These are phyloP conservation scores for Colletotrichum australisinense DNA, from an alignment of 2,329 filamentous ascomycete species.

Conservation along the genomic window DNA sequence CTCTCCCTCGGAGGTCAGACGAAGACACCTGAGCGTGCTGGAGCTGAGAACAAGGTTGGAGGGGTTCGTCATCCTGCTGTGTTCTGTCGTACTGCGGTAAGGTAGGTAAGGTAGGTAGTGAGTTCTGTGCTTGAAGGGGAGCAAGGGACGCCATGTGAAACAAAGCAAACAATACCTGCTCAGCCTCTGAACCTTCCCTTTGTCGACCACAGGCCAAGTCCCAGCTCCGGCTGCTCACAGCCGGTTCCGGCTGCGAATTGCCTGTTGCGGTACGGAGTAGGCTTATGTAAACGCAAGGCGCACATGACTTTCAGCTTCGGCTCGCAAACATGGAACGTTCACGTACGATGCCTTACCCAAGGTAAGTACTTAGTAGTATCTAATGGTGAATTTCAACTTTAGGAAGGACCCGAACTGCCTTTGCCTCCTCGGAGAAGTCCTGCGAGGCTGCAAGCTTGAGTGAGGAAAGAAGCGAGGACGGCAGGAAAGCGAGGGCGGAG, in stretches of 20 bases:
- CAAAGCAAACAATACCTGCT: not conserved
- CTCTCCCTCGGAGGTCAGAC: not conserved
- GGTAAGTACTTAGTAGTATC: too few species aligned
- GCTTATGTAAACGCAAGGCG: not conserved
- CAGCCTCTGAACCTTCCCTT: too few species aligned
- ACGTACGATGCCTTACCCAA: too few species aligned
- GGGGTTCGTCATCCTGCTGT: not conserved
- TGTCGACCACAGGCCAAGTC: not conserved
- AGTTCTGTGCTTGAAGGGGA: not conserved
- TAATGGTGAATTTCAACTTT: too few species aligned
- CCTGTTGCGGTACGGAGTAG: not conserved
- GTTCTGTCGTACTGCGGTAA: not conserved
- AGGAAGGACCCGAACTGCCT: not conserved
- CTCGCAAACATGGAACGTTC: too few species aligned
- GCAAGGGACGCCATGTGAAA: conserved; percentile 15
- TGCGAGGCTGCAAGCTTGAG: not conserved
- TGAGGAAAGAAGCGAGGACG: not conserved
- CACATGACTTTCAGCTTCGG: not conserved
- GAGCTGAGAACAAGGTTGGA: not conserved
- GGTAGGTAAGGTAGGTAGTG: not conserved
- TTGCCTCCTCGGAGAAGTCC: not conserved
- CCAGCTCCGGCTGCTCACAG: not conserved
- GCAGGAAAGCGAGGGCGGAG: not conserved
- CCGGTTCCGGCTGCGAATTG: not conserved
- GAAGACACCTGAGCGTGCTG: not conserved